Conservation (phyloP, 192 early-diverging fungal genomes). For the Lobosporangium transversale region DNA sequence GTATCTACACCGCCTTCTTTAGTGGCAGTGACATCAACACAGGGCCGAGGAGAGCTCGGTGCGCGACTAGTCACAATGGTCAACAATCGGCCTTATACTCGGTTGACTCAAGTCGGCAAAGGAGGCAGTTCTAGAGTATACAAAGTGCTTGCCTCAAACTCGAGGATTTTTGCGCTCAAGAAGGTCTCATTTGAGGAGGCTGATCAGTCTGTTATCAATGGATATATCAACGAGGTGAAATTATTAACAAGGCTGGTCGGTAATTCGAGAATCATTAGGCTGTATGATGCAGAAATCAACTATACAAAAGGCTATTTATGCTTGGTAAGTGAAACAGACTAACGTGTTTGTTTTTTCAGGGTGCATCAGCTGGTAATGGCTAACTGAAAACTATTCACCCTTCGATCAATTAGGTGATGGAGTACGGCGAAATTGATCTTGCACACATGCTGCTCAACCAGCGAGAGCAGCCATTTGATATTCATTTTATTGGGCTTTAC, state of each 20-base stretch:
- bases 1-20: neutral
- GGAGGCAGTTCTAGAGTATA: conserved; percentile 94
- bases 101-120: conserved; percentile 67
- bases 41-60: conserved; percentile 12
- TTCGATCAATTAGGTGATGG: conserved; percentile 66
- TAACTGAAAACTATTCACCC: neutral
- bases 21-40: neutral
- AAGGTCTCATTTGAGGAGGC: conserved; percentile 78
- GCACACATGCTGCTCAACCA: conserved; percentile 67
- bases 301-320: conserved; percentile 65
- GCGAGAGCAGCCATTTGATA: conserved; percentile 62
- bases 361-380: neutral
- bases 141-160: conserved; percentile 76
- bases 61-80: conserved; percentile 31
- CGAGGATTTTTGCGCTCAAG: conserved; percentile 82
- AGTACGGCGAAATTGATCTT: conserved; percentile 92
- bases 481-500: conserved; percentile 82
- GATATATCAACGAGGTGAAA: conserved; percentile 88
- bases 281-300: conserved; percentile 82
- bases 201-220: conserved; percentile 70
- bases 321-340: conserved; percentile 79
- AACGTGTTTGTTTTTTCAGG: too few relatives aligned
- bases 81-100: conserved; percentile 32
- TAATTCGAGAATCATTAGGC: conserved; percentile 80
- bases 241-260: conserved; percentile 72